Conservation (phyloP, 1,284 basidiomycete genomes). For the Pulveroboletus sp. region DNA sequence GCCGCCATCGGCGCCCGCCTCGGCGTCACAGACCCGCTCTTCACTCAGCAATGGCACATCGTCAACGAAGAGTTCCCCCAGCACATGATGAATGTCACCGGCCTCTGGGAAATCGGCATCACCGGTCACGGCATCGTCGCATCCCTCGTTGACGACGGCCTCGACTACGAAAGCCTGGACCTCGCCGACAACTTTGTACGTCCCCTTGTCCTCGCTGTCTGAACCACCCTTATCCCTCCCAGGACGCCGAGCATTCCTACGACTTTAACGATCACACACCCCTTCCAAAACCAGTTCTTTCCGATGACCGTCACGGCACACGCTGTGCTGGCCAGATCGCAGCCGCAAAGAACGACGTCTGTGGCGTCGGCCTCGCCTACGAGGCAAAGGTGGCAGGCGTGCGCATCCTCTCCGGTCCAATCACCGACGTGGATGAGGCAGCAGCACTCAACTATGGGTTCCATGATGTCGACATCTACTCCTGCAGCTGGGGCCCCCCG, state of each 20-base stretch:
- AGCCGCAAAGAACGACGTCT: slow-evolving; percentile 94
- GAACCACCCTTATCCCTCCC: slow-evolving; percentile 9
- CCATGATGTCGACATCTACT: slow-evolving; percentile 89
- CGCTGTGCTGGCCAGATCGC: slow-evolving; percentile 98
- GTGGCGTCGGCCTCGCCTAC: slow-evolving; percentile 95
- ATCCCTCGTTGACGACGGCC: slow-evolving; percentile 93
- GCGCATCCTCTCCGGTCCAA: slow-evolving; percentile 95
- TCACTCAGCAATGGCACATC: slow-evolving; percentile 91
- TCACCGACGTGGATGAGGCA: slow-evolving; percentile 97
- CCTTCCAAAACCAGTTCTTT: slow-evolving; percentile 84
- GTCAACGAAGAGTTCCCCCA: slow-evolving; percentile 74
- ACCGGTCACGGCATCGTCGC: slow-evolving; percentile 87
- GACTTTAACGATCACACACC: slow-evolving; percentile 95
- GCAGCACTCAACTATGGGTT: slow-evolving; percentile 93
- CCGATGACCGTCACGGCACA: slow-evolving; percentile 96
- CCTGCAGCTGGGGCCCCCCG: slow-evolving; percentile 97
- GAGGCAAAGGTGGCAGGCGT: slow-evolving; percentile 90
- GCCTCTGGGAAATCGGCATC: slow-evolving; percentile 85
- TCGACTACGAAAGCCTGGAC: slow-evolving; percentile 90
- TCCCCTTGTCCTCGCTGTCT: slow-evolving; percentile 20
- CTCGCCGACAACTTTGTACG: slow-evolving; percentile 90
- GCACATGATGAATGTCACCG: slow-evolving; percentile 84
- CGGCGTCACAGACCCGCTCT: slow-evolving; percentile 84
- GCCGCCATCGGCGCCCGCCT: slow-evolving; percentile 61
- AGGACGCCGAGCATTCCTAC: slow-evolving; percentile 90